phyloP scores from a whole-genome alignment of 805 yeast species.

The Yamadazyma scolyti region DNA sequence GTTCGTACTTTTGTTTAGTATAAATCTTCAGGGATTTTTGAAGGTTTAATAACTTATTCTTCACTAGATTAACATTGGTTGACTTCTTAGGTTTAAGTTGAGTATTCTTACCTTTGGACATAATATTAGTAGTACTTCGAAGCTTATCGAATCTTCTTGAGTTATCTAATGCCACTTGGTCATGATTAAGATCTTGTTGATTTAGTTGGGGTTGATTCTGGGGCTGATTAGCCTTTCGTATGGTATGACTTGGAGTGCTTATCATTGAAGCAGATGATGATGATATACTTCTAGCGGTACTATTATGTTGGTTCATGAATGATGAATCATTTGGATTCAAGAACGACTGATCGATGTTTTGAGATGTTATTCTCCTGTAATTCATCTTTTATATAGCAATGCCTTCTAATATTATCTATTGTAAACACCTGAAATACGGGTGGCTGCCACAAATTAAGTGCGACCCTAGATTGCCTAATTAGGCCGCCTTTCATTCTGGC shows the following conservation, averaged over 20 bases:
- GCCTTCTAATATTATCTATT: too few species aligned
- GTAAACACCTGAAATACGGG: too few species aligned
- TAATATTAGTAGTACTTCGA: conserved; percentile 6
- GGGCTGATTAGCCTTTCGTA: conserved; percentile 20
- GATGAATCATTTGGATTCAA: conserved; percentile 15
- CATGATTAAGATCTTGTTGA: conserved; percentile 4
- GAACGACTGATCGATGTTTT: conserved; percentile 11
- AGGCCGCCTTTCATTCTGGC: too few species aligned
- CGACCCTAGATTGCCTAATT: too few species aligned
- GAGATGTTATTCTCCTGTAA: conserved; percentile 13
- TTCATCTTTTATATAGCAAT: too few species aligned
- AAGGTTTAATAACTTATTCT: conserved; percentile 34
- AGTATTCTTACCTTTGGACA: conserved; percentile 8
- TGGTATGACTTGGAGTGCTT: conserved; percentile 41
- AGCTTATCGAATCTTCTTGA: conserved; percentile 5
- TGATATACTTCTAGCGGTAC: conserved; percentile 32
- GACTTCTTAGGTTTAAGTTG: conserved; percentile 13
- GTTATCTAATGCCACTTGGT: conserved; percentile 3
- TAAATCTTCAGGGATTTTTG: conserved; percentile 32
- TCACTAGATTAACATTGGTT: conserved; percentile 26
- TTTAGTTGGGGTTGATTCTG: conserved; percentile 13
- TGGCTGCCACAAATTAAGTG: too few species aligned
- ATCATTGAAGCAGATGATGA: conserved; percentile 36
- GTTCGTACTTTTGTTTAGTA: conserved; percentile 6
- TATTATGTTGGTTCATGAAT: conserved; percentile 5